Conservation (phyloP, 345 rosid species). For the Citrus unshiu region DNA sequence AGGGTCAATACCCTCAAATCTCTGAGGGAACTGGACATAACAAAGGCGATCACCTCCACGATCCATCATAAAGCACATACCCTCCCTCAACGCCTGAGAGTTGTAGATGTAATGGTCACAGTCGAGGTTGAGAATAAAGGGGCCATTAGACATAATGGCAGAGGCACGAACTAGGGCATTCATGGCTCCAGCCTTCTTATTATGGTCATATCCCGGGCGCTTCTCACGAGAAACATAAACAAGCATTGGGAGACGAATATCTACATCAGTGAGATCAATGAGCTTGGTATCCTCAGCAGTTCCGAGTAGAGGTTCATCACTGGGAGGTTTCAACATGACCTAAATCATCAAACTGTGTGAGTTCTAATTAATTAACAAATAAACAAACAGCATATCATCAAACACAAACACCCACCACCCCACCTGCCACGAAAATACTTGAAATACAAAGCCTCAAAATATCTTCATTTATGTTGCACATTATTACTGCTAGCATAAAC, state of each 20-base stretch:
- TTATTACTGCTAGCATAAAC: neutral
- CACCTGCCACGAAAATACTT: neutral
- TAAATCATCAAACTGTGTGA: constrained; percentile 19
- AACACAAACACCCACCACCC: neutral
- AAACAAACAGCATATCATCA: neutral
- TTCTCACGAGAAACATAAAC: constrained; percentile 98
- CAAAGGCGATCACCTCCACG: constrained; percentile 93
- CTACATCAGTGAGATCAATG: constrained; percentile 75
- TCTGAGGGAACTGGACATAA: constrained; percentile 95
- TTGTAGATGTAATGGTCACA: constrained; percentile 98
- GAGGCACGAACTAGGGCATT: constrained; percentile 97
- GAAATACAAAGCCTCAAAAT: neutral
- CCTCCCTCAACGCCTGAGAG: constrained; percentile 91
- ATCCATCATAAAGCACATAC: constrained; percentile 99
- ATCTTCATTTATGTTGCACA: neutral
- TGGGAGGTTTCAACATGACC: constrained; percentile 99
- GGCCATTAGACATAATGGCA: constrained; percentile 96
- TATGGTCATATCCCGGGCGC: constrained; percentile 98
- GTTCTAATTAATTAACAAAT: neutral
- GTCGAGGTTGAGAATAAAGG: constrained; percentile 95
- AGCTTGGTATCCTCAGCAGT: constrained; percentile 54
- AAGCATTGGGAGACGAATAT: constrained; percentile 94
- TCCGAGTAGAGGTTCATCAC: constrained; percentile 85
- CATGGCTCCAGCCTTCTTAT: constrained; percentile 99
- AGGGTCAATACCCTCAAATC: constrained; percentile 98